These are phyloP conservation scores for Thalassiosira livingstoniorum DNA, from an alignment of 352 stramenopile species.

Conservation along the genomic window DNA sequence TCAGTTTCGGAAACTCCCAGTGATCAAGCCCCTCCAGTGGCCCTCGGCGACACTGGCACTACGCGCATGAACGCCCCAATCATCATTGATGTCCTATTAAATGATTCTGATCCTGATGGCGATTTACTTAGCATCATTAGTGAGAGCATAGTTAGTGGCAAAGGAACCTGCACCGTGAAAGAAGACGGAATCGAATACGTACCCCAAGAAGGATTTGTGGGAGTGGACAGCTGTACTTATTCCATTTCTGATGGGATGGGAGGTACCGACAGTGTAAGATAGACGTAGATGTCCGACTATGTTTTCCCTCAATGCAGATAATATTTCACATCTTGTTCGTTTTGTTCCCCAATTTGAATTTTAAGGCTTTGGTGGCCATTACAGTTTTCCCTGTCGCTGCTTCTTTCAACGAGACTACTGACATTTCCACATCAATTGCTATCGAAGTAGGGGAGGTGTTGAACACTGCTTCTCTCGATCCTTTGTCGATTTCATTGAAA, in stretches of 20 bases:
- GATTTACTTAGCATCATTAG: neutral
- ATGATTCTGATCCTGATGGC: neutral
- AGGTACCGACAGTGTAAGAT: slow-evolving; percentile 3
- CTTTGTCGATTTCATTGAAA: too few species aligned
- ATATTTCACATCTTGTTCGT: too few species aligned
- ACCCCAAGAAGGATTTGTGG: neutral
- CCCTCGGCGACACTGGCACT: neutral
- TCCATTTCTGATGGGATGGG: neutral
- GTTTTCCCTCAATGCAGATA: too few species aligned
- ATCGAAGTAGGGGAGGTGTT: neutral
- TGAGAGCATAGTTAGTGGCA: neutral
- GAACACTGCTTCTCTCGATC: neutral
- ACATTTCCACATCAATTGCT: neutral
- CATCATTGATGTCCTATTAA: neutral
- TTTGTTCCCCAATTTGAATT: too few species aligned
- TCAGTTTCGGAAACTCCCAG: too few species aligned
- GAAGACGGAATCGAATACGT: neutral
- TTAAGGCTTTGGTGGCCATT: too few species aligned
- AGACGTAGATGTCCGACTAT: too few species aligned
- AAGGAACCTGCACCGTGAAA: neutral
- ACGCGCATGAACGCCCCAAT: neutral
- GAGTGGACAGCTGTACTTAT: neutral
- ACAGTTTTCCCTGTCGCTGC: neutral
- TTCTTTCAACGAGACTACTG: neutral
- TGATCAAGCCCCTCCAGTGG: neutral